Evolutionary conservation across 2,329 filamentous ascomycete genomes (phyloP), one percentile per base, ranked within the genome.

Genomic region (Myriosclerotinia curreyana): DNA sequence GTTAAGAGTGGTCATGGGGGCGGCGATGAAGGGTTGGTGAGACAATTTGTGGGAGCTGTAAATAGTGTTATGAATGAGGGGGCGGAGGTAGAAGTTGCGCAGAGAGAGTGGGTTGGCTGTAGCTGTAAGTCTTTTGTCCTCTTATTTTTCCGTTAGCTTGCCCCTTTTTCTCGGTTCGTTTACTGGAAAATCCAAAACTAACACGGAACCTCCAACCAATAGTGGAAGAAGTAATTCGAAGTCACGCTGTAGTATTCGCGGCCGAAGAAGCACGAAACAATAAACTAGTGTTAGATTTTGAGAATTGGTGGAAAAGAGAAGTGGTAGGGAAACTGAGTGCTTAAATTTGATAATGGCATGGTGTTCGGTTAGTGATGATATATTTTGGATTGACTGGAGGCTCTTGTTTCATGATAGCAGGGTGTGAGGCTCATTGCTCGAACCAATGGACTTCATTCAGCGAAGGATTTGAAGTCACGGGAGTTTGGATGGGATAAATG

Each of bases 181-280:
- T 38, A 20, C 31, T 20, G 11, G 11, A 53, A 22, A 2, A 22
- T 5, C 25, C 17, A 31, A 58, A 15, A 2, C 38, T 61, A 17
- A 61, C 36, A 25, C 3, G 20, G 11, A 55, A 42, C 2, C 15
- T 8, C 28, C 31, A 6, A 20, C 48, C 20, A 20, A 25, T 11
- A 62, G 60, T 96, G 9, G 91, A 96, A 64, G 95, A 98, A 73
- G 86, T 89, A 1, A 82, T 98, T n/a, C 82, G 89, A 56, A 96
- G 92, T 72, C 95, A 98, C 77, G 93, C 90, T 2, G 84, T 95
- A 77, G 94, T 97, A 0, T 99, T 97, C 79, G 93, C 92, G 31
- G 95, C 94, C 0, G 95, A 98, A 77, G 90, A 96, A 71, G 92
- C 94, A 6, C 84, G 94, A 71, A 80, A 79, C 58, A 81, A 82